These are phyloP conservation scores for Postia placenta DNA, from an alignment of 768 basidiomycete species.

Conservation along the genomic window DNA sequence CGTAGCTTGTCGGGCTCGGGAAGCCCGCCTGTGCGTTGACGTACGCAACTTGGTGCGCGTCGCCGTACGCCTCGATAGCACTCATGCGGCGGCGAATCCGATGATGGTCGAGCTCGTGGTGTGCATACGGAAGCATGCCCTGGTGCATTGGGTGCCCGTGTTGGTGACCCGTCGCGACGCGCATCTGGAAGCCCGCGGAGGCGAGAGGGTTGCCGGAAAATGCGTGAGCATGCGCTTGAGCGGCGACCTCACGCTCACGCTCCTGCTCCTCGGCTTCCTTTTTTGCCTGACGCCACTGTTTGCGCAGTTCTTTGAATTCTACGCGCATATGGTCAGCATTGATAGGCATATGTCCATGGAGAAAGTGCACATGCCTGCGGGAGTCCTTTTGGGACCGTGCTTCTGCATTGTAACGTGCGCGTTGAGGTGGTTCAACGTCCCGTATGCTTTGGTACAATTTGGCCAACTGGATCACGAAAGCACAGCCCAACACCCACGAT, in stretches of 20 bases:
- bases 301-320: conserved; percentile 99
- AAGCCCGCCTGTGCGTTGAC: conserved; percentile 5
- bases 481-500: background rate
- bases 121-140: background rate
- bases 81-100: conserved; percentile 10
- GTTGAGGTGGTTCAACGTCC: conserved; percentile 95
- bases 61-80: conserved; percentile 12
- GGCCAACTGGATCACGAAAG: conserved; percentile 25
- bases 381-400: conserved; percentile 86
- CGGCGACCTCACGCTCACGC: conserved; percentile 14
- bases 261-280: conserved; percentile 49
- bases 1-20: background rate
- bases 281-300: conserved; percentile 92
- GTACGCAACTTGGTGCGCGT: conserved; percentile 6
- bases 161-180: conserved; percentile 5
- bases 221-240: conserved; percentile 4
- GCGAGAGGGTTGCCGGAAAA: background rate
- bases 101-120: conserved; percentile 9
- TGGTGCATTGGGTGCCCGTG: conserved; percentile 8
- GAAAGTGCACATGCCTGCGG: conserved; percentile 60
- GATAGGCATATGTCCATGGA: conserved; percentile 9
- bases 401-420: conserved; percentile 99
- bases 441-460: conserved; percentile 73
- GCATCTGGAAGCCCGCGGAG: conserved; percentile 3
- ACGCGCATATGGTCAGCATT: conserved; percentile 12